Evolutionary conservation across 192 early-diverging fungal species (phyloP).

Genomic region (Powellomyces hirtus): DNA sequence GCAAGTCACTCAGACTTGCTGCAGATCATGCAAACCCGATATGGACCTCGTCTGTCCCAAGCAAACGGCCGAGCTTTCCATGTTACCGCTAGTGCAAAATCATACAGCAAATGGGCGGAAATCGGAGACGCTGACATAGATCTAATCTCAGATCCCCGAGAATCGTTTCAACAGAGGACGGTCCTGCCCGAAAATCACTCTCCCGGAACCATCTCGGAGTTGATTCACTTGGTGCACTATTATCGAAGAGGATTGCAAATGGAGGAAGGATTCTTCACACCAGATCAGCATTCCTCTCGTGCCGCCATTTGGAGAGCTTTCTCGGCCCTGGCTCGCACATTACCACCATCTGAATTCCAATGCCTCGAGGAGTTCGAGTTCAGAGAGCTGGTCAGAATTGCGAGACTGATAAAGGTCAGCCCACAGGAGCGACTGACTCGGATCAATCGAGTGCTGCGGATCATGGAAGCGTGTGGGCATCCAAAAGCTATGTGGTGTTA

Average conservation of each 20-base stretch:
- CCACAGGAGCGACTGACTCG: neutral
- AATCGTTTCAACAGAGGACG: neutral
- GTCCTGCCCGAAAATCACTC: neutral
- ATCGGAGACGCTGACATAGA: neutral
- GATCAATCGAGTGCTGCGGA: neutral
- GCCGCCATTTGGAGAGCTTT: constrained; percentile 1
- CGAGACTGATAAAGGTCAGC: neutral
- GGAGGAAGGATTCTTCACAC: neutral
- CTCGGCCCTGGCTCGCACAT: neutral
- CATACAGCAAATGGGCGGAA: neutral
- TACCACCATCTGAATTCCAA: neutral
- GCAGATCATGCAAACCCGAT: neutral
- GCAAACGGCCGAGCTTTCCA: neutral
- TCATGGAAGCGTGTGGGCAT: neutral
- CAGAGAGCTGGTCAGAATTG: neutral
- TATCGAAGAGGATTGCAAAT: neutral
- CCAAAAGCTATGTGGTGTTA: neutral
- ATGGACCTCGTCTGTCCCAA: neutral
- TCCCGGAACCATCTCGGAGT: neutral
- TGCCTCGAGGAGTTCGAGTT: neutral
- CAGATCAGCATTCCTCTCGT: neutral
- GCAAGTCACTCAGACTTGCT: no score
- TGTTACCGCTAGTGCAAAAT: neutral
- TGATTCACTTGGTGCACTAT: neutral
- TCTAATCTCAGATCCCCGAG: neutral